phyloP scores from a whole-genome alignment of 331 rosid species.

The Rosa hybrid region DNA sequence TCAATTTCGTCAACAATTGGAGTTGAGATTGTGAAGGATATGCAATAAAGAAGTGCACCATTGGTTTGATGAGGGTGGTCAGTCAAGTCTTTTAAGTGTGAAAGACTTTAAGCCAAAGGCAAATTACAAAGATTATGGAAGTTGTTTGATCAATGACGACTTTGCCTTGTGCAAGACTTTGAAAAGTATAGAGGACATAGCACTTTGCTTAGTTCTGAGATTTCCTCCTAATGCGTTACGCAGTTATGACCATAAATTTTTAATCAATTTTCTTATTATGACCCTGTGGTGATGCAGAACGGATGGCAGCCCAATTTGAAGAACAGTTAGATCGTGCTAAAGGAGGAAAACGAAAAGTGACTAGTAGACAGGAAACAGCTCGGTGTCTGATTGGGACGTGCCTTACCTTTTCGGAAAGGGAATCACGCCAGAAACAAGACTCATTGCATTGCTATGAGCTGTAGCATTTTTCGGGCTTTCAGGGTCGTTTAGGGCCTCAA shows the following conservation, averaged over 20 bases:
- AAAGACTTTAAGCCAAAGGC: neutral
- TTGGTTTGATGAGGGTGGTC: neutral
- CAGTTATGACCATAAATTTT: neutral
- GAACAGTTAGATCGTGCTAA: too few relatives aligned
- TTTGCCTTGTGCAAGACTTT: neutral
- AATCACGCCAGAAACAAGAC: too few relatives aligned
- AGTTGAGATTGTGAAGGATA: neutral
- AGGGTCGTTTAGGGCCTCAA: too few relatives aligned
- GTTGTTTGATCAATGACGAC: neutral
- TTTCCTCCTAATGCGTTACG: neutral
- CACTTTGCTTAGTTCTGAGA: neutral
- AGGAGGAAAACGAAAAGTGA: too few relatives aligned
- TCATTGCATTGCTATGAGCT: too few relatives aligned
- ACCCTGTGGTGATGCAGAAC: too few relatives aligned
- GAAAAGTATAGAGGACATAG: neutral
- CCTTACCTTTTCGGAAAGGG: too few relatives aligned
- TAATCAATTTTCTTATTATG: neutral
- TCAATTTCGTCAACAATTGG: neutral
- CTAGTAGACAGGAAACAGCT: too few relatives aligned
- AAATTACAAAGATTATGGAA: neutral
- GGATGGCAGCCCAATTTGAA: too few relatives aligned
- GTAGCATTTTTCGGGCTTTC: too few relatives aligned
- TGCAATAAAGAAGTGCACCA: neutral
- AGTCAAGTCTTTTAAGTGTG: neutral
- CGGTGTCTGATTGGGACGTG: too few relatives aligned